Evolutionary conservation across 2,329 filamentous ascomycete species (phyloP).

Genomic region (Fusarium sp.): DNA sequence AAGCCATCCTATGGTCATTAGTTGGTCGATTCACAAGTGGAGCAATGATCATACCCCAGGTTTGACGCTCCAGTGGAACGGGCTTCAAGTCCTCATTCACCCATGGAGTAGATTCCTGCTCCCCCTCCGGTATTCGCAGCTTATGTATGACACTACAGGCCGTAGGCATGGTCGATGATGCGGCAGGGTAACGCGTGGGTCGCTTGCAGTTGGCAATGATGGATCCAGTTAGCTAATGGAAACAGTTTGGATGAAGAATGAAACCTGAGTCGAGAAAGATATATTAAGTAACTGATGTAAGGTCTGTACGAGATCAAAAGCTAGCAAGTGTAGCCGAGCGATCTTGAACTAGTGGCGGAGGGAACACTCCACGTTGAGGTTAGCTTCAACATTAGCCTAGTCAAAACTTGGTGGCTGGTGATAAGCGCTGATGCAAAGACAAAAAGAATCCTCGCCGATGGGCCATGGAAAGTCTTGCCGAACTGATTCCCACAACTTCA

Average conservation of each 20-base stretch:
- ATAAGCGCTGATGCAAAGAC: neutral
- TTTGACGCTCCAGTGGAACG: neutral
- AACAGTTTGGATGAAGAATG: neutral
- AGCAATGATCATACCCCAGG: neutral
- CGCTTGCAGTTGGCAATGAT: neutral
- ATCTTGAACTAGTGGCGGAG: neutral
- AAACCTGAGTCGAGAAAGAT: neutral
- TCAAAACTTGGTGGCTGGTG: neutral
- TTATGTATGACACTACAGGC: neutral
- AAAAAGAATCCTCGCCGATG: neutral
- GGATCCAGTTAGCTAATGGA: neutral
- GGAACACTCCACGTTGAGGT: neutral
- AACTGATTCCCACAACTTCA: neutral
- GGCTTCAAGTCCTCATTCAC: constrained; percentile 3
- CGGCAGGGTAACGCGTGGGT: neutral
- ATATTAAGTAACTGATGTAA: neutral
- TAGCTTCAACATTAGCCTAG: neutral
- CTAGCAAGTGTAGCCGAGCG: neutral
- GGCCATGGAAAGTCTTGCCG: neutral
- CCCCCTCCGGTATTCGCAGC: neutral
- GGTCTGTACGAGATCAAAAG: neutral
- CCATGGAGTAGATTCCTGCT: constrained; percentile 1
- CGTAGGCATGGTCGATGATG: neutral
- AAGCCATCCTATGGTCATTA: neutral
- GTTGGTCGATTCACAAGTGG: neutral